Conservation (phyloP, 2,329 filamentous ascomycete species). For the Ophiostoma populinum region DNA sequence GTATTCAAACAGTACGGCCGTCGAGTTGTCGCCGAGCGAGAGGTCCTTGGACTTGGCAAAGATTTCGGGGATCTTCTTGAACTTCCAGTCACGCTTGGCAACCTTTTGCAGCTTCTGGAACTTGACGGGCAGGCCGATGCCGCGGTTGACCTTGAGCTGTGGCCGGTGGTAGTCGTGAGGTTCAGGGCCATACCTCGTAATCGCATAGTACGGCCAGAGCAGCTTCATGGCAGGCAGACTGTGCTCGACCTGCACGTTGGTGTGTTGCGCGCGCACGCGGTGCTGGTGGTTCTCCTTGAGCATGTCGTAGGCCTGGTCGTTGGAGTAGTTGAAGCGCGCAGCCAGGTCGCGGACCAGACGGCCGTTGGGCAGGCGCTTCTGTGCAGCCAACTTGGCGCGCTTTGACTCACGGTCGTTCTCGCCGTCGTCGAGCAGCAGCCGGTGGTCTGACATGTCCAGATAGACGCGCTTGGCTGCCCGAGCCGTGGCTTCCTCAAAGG, state of each 20-base stretch:
- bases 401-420: slow-evolving; percentile 47
- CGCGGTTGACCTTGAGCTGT: slow-evolving; percentile 52
- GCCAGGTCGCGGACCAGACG: slow-evolving; percentile 56
- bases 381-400: slow-evolving; percentile 32
- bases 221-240: slow-evolving; percentile 80
- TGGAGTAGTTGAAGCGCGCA: slow-evolving; percentile 85
- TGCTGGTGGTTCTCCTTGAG: slow-evolving; percentile 94
- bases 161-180: slow-evolving; percentile 74
- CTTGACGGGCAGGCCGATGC: slow-evolving; percentile 48
- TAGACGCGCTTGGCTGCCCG: slow-evolving; percentile 62
- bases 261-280: slow-evolving; percentile 84
- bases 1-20: slow-evolving; percentile 79
- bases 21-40: slow-evolving; percentile 76
- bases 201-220: slow-evolving; percentile 91
- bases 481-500: slow-evolving; percentile 58
- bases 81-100: slow-evolving; percentile 71
- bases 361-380: slow-evolving; percentile 49
- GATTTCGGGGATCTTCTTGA: slow-evolving; percentile 58
- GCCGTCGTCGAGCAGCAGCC: slow-evolving; percentile 66
- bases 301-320: slow-evolving; percentile 87
- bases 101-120: slow-evolving; percentile 50
- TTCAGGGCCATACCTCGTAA: slow-evolving; percentile 53
- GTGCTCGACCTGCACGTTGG: slow-evolving; percentile 86
- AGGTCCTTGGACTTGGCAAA: slow-evolving; percentile 70
- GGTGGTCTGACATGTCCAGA: slow-evolving; percentile 75